Percentiles rank a stretch among this genome's conserved stretches.
Conservation (phyloP, 441 rosid genomes). For the Erodium moschatum region DNA sequence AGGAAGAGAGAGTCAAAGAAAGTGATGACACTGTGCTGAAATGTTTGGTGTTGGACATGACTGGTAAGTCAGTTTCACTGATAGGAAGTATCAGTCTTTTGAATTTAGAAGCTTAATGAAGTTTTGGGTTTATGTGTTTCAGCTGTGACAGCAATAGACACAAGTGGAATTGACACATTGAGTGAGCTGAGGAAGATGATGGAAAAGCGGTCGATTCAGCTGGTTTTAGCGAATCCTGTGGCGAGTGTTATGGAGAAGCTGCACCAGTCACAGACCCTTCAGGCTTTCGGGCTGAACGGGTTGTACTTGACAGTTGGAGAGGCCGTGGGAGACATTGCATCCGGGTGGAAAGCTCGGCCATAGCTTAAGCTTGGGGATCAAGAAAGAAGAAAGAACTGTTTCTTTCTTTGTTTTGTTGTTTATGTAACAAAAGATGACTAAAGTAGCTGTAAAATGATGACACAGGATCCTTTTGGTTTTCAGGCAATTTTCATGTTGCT, state of each 20-base stretch:
- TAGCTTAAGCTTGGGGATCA: background rate
- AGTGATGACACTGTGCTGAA: slow-evolving; percentile 39
- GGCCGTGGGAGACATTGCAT: background rate
- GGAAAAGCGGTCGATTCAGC: slow-evolving; percentile 64
- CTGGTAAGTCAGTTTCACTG: slow-evolving; percentile 33
- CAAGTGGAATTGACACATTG: slow-evolving; percentile 64
- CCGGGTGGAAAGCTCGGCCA: background rate
- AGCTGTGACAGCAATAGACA: slow-evolving; percentile 87
- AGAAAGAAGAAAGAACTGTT: too few relatives aligned
- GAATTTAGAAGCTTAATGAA: background rate
- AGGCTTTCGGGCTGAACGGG: background rate
- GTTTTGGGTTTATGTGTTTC: slow-evolving; percentile 13
- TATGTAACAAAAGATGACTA: background rate
- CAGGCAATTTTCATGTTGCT: too few relatives aligned
- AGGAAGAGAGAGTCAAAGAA: slow-evolving; percentile 59
- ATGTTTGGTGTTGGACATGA: slow-evolving; percentile 75
- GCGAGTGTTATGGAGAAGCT: slow-evolving; percentile 77
- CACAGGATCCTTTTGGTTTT: too few relatives aligned
- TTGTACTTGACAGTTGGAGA: slow-evolving; percentile 1
- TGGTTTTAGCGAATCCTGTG: slow-evolving; percentile 75
- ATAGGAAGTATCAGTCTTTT: background rate
- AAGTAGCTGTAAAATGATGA: background rate
- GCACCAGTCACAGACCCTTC: background rate
- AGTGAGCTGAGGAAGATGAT: slow-evolving; percentile 56
- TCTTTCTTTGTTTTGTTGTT: background rate